Conservation (phyloP, 768 basidiomycete genomes). For the Gymnopilus dilepis region DNA sequence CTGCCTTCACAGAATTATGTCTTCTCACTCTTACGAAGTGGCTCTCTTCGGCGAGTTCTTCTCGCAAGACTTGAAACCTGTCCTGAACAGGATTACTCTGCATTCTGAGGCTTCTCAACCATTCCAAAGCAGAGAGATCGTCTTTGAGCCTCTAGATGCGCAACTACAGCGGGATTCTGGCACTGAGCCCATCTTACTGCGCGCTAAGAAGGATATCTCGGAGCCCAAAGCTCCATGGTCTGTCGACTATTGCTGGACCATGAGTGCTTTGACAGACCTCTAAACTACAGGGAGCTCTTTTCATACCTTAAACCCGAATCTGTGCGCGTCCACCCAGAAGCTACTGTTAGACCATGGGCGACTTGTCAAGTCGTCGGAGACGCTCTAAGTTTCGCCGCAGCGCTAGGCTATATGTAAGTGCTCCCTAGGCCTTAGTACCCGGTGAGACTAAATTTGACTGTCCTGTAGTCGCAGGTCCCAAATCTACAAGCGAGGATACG, state of each 20-base stretch:
- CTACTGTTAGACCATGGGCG: conserved; percentile 87
- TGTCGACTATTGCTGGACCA: conserved; percentile 20
- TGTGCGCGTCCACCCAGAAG: conserved; percentile 83
- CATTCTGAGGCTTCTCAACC: conserved; percentile 78
- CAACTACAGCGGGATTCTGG: conserved; percentile 64
- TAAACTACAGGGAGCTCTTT: conserved; percentile 64
- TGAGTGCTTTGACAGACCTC: not conserved
- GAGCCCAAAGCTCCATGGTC: conserved; percentile 72
- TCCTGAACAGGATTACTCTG: conserved; percentile 82
- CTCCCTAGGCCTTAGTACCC: conserved; percentile 1
- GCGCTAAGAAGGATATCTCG: conserved; percentile 76
- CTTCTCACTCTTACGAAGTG: conserved; percentile 75
- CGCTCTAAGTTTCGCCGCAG: conserved; percentile 79
- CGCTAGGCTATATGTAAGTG: conserved; percentile 75
- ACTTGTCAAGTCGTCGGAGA: conserved; percentile 81
- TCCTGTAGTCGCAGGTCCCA: conserved; percentile 62
- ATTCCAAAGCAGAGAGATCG: conserved; percentile 77
- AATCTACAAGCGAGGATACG: conserved; percentile 82
- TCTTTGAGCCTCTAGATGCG: conserved; percentile 82
- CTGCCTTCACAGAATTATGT: conserved; percentile 37
- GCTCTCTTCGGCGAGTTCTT: conserved; percentile 86
- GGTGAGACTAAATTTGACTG: conserved; percentile 12
- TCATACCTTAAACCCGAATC: conserved; percentile 86
- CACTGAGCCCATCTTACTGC: conserved; percentile 68
- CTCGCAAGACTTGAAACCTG: conserved; percentile 71